These are phyloP conservation scores for Jimgerdemannia flammicorona DNA, from an alignment of 192 early-diverging fungal species.

Conservation along the genomic window DNA sequence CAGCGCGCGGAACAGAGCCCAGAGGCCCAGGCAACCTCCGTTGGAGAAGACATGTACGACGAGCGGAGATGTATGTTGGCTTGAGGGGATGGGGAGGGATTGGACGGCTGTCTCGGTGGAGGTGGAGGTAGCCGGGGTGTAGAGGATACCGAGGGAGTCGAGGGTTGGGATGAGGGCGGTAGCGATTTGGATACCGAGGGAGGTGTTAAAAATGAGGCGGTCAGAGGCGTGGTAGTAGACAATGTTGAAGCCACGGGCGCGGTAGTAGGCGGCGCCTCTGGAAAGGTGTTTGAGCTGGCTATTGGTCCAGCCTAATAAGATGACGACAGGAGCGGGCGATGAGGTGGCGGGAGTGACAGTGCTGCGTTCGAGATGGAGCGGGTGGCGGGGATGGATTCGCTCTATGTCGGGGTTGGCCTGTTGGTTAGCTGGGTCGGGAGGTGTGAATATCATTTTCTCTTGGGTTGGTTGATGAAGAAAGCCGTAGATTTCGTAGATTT, in stretches of 20 bases:
- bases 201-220: background rate
- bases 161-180: background rate
- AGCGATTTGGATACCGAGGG: background rate
- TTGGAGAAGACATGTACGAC: conserved; percentile 4
- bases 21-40: conserved; percentile 1
- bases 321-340: background rate
- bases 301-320: background rate
- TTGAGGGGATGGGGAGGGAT: background rate
- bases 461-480: too few relatives aligned
- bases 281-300: background rate
- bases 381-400: background rate
- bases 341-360: background rate
- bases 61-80: background rate
- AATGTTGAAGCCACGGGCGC: background rate
- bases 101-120: background rate
- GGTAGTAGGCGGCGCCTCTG: background rate
- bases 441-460: too few relatives aligned
- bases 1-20: background rate
- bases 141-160: background rate
- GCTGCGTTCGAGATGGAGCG: background rate
- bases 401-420: background rate
- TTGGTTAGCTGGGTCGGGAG: too few relatives aligned
- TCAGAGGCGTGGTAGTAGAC: background rate
- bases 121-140: background rate
- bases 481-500: too few relatives aligned